A percentile compares a stretch with the other conserved stretches of the same genome.
Evolutionary conservation across 2,329 filamentous ascomycete genomes (phyloP).

Genomic region (Fusarium avenaceum): DNA sequence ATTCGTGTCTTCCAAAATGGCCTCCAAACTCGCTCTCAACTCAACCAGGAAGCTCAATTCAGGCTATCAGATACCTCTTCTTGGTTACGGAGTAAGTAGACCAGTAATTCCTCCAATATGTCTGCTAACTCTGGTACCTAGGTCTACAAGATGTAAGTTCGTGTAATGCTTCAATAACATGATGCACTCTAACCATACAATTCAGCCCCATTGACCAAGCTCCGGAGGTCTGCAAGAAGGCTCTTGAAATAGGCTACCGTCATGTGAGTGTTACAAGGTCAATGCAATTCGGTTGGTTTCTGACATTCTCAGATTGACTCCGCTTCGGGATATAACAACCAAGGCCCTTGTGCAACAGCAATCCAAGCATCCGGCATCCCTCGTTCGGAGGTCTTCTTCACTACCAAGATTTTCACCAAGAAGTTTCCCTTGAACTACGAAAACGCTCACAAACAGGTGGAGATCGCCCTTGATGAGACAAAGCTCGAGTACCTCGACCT

Average conservation of each 20-base stretch:
- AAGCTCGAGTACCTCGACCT: constrained; percentile 77
- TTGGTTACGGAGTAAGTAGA: constrained; percentile 67
- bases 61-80: constrained; percentile 65
- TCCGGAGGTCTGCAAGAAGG: constrained; percentile 59
- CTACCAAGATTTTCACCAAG: constrained; percentile 66
- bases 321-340: constrained; percentile 66
- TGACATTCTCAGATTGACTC: constrained; percentile 62
- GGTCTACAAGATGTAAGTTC: constrained; percentile 66
- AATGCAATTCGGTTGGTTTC: not conserved
- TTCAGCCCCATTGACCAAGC: constrained; percentile 51
- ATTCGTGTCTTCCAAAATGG: constrained; percentile 57
- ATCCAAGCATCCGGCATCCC: constrained; percentile 59
- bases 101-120: not conserved
- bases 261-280: constrained; percentile 56
- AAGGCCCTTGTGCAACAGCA: constrained; percentile 62
- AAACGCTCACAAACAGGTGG: constrained; percentile 72
- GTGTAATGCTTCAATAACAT: constrained; percentile 24
- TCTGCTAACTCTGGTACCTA: constrained; percentile 47
- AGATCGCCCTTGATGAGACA: constrained; percentile 72
- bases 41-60: constrained; percentile 67
- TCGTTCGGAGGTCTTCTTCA: constrained; percentile 67
- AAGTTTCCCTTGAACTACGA: constrained; percentile 67
- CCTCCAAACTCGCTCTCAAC: constrained; percentile 59
- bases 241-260: constrained; percentile 66
- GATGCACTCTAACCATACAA: constrained; percentile 15